Evolutionary conservation across 2,329 filamentous ascomycete genomes (phyloP), one percentile per base, ranked within the genome.

Genomic region (Achaetomium macrosporum): DNA sequence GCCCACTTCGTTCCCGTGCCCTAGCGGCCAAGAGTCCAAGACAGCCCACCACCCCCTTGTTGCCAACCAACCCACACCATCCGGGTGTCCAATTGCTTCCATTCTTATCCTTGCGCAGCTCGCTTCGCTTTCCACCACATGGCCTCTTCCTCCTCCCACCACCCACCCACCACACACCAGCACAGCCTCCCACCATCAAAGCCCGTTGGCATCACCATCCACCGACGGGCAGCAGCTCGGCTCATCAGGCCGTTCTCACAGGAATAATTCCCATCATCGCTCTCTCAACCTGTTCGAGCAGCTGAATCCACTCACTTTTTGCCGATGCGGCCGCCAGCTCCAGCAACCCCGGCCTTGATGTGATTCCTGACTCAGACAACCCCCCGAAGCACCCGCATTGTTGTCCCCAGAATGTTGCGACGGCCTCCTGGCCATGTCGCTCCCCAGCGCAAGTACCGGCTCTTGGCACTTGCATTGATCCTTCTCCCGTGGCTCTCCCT

Each of bases 351-450:
- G 58, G 45, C 36, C 19, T 60, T 51, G 53, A 59, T 55, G 56
- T 51, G 41, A 50, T 53, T 39, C 56, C 56, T 56, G 52, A 59
- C 58, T 57, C 57, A 46, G 40, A 51, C 37, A 43, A 53, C 13
- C 35, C n/a, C 13, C 35, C 15, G 35, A n/a, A n/a, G 46, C 53
- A 51, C 50, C 50, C 62, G 57, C 64, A 57, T 64, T 63, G 63
- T 59, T 53, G 59, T 51, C 53, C 58, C 58, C 71, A 74, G 64
- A 57, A 86, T 84, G 81, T 74, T 79, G 75, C 82, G 79, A 78
- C 80, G 81, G 75, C 81, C 81, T 68, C 76, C 76, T 64, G 78
- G 77, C 72, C 77, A 78, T 70, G 76, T 69, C 66, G 69, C 68
- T 59, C 68, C 69, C 55, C 71, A 76, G 68, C 69, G 73, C 63